Evolutionary conservation across 2,329 filamentous ascomycete genomes (phyloP).

Genomic region (Coleophoma cylindrospora): DNA sequence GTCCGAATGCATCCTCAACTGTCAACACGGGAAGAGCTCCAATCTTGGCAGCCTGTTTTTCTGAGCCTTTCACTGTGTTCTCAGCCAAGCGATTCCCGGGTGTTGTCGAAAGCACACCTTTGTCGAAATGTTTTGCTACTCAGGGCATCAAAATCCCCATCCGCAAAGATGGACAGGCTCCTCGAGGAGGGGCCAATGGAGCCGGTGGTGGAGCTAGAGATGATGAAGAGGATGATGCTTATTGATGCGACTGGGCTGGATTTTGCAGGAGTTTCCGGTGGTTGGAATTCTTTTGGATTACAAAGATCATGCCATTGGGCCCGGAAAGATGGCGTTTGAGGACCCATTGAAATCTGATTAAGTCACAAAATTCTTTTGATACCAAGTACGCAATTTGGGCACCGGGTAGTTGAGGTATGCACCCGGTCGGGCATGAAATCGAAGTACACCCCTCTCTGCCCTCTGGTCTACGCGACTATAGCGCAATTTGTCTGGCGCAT

Average conservation of each 20-base stretch:
- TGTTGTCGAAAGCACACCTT: constrained; percentile 85
- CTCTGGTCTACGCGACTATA: too few species aligned
- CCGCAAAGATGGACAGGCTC: constrained; percentile 65
- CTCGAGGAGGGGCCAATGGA: constrained; percentile 9
- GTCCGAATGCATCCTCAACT: constrained; percentile 23
- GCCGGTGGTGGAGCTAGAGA: constrained; percentile 13
- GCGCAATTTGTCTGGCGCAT: too few species aligned
- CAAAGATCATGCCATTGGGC: too few species aligned
- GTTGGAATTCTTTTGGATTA: too few species aligned
- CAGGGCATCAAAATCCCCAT: constrained; percentile 98
- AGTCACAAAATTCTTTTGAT: too few species aligned
- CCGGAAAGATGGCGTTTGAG: too few species aligned
- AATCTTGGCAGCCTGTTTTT: constrained; percentile 81
- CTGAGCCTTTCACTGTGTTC: constrained; percentile 86
- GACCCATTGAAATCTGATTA: too few species aligned
- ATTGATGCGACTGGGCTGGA: background rate
- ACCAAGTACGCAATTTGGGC: too few species aligned
- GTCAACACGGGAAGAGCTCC: constrained; percentile 74
- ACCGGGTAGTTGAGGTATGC: too few species aligned
- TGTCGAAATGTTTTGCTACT: constrained; percentile 88
- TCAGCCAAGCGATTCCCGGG: constrained; percentile 98
- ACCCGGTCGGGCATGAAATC: too few species aligned
- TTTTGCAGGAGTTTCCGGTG: too few species aligned
- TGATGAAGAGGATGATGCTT: constrained; percentile 22
- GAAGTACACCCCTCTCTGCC: too few species aligned